phyloP scores from a whole-genome alignment of 2,329 filamentous ascomycete genomes.

The Colletotrichum sp. region DNA sequence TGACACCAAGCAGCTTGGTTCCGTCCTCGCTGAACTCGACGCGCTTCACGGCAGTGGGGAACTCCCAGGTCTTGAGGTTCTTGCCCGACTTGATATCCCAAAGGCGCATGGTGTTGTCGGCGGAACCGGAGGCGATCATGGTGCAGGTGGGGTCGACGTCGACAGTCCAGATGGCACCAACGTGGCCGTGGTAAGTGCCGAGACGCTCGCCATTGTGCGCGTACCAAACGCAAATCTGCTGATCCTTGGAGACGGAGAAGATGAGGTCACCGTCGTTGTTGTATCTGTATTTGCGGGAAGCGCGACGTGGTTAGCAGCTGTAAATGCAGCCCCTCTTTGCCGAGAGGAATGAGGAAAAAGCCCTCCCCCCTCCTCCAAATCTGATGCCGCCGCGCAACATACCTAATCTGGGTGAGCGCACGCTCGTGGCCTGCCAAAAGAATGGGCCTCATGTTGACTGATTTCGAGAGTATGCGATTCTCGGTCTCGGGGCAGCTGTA shows the following conservation, averaged over 20 bases:
- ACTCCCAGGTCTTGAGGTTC: conserved; percentile 96
- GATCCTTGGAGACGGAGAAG: conserved; percentile 95
- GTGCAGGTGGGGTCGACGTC: conserved; percentile 93
- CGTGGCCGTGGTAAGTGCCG: conserved; percentile 95
- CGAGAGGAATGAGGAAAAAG: not conserved
- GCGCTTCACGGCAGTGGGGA: conserved; percentile 94
- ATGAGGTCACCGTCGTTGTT: conserved; percentile 95
- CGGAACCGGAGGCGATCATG: conserved; percentile 91
- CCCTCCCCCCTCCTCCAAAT: conserved; percentile 5
- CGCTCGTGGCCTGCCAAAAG: conserved; percentile 96
- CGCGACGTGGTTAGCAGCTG: conserved; percentile 7
- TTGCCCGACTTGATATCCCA: conserved; percentile 96
- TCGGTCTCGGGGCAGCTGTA: conserved; percentile 16
- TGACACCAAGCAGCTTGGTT: conserved; percentile 87
- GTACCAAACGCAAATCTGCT: conserved; percentile 96
- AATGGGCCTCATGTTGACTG: conserved; percentile 88
- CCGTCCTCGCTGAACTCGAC: conserved; percentile 98
- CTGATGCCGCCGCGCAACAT: conserved; percentile 34
- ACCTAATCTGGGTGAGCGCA: conserved; percentile 94
- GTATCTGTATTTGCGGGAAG: conserved; percentile 59
- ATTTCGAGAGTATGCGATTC: conserved; percentile 20
- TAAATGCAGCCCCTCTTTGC: not conserved
- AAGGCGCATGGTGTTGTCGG: conserved; percentile 96
- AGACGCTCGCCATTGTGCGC: conserved; percentile 97
- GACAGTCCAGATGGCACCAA: conserved; percentile 98